phyloP scores from a whole-genome alignment of 345 rosid genomes.

The Conringia planisiliqua region DNA sequence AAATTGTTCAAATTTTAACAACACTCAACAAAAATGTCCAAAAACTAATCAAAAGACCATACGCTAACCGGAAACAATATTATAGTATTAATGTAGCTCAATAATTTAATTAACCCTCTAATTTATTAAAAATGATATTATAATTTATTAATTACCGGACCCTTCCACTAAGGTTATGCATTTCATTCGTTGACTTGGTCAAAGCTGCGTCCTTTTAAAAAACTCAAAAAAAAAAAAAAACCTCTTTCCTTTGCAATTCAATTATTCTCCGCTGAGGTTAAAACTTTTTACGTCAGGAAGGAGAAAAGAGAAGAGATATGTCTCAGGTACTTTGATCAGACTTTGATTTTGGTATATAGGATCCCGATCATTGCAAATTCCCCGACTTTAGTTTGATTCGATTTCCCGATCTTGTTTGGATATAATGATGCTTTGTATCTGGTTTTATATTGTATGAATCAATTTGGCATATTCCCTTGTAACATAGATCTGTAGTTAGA shows the following conservation, averaged over 20 bases:
- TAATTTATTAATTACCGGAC: too few species aligned
- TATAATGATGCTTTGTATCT: background rate
- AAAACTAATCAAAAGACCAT: too few species aligned
- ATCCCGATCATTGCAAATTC: background rate
- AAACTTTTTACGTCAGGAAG: background rate
- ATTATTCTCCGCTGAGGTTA: background rate
- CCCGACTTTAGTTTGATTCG: background rate
- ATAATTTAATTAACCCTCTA: too few species aligned
- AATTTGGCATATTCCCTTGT: background rate
- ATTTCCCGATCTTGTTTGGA: background rate
- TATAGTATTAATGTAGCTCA: too few species aligned
- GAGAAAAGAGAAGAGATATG: slow-evolving; percentile 12
- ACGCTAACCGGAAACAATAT: too few species aligned
- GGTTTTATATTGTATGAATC: background rate
- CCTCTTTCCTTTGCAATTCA: background rate
- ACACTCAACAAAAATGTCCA: too few species aligned
- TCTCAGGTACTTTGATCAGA: slow-evolving; percentile 11
- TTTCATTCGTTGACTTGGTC: background rate
- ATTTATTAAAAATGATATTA: too few species aligned
- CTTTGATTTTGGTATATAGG: background rate
- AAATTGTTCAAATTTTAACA: too few species aligned
- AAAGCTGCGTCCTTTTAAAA: background rate
- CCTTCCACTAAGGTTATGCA: too few species aligned
- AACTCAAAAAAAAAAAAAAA: background rate
- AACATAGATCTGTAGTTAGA: background rate